phyloP scores from a whole-genome alignment of 495 filamentous ascomycete genomes.

The Lindgomyces ingoldianus region DNA sequence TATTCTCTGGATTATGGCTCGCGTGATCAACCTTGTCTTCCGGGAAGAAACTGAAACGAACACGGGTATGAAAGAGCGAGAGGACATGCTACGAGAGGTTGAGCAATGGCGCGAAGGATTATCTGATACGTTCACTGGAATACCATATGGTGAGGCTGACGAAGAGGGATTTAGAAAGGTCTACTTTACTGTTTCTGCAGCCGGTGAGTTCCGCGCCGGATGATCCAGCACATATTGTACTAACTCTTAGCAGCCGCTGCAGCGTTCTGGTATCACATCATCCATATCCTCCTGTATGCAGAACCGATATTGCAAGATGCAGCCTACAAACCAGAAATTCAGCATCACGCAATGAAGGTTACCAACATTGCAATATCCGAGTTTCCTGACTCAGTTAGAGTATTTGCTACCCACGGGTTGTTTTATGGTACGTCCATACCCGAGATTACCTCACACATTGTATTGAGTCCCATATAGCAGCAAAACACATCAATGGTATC shows the following conservation, averaged over 20 bases:
- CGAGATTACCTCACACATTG: not conserved
- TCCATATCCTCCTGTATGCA: constrained; percentile 28
- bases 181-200: constrained; percentile 33
- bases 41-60: constrained; percentile 8
- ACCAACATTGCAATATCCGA: constrained; percentile 31
- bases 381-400: constrained; percentile 24
- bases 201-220: constrained; percentile 18
- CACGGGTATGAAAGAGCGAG: not conserved
- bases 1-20: constrained; percentile 25
- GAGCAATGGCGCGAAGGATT: constrained; percentile 25
- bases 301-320: constrained; percentile 15
- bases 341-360: constrained; percentile 23
- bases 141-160: constrained; percentile 26
- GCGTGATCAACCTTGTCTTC: constrained; percentile 24
- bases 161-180: constrained; percentile 28
- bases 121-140: constrained; percentile 23
- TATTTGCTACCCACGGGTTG: constrained; percentile 24
- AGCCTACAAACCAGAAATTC: constrained; percentile 6
- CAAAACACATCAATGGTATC: constrained; percentile 32
- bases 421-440: constrained; percentile 18
- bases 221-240: not conserved
- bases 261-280: constrained; percentile 31
- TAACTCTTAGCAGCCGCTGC: constrained; percentile 14
- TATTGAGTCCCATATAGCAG: constrained; percentile 9
- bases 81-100: constrained; percentile 14